Conservation (phyloP, 1,284 basidiomycete genomes). For the Volvariella surrecta region DNA sequence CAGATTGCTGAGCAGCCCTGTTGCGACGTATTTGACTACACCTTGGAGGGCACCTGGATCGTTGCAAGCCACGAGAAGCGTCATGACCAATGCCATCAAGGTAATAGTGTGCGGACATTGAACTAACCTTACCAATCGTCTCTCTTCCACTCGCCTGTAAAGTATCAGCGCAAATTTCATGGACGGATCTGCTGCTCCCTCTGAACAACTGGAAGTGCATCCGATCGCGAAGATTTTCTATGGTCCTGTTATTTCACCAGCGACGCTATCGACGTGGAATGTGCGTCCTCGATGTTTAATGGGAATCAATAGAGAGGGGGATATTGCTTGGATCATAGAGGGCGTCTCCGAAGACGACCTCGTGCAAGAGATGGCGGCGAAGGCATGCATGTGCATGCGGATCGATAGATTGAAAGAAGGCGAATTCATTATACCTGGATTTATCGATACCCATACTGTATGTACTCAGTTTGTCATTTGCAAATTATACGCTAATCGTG, state of each 20-base stretch:
- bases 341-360: slow-evolving; percentile 38
- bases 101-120: too few relatives aligned
- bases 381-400: slow-evolving; percentile 25
- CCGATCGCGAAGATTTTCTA: slow-evolving; percentile 38
- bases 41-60: too few relatives aligned
- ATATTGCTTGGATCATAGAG: slow-evolving; percentile 61
- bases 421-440: slow-evolving; percentile 83
- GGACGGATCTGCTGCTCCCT: slow-evolving; percentile 2
- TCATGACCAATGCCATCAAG: too few relatives aligned
- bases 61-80: too few relatives aligned
- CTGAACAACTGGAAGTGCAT: too few relatives aligned
- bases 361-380: slow-evolving; percentile 35
- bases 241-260: slow-evolving; percentile 62
- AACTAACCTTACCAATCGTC: too few relatives aligned
- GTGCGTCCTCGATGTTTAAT: slow-evolving; percentile 52
- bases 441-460: slow-evolving; percentile 87
- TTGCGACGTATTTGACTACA: too few relatives aligned
- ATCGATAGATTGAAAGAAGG: slow-evolving; percentile 46
- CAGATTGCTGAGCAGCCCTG: too few relatives aligned
- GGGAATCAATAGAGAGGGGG: slow-evolving; percentile 46
- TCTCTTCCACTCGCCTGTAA: background rate
- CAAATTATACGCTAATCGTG: background rate
- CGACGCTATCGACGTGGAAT: slow-evolving; percentile 42
- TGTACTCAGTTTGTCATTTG: slow-evolving; percentile 21
- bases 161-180: background rate